phyloP scores from a whole-genome alignment of 441 rosid species.

The Populus hybrid region DNA sequence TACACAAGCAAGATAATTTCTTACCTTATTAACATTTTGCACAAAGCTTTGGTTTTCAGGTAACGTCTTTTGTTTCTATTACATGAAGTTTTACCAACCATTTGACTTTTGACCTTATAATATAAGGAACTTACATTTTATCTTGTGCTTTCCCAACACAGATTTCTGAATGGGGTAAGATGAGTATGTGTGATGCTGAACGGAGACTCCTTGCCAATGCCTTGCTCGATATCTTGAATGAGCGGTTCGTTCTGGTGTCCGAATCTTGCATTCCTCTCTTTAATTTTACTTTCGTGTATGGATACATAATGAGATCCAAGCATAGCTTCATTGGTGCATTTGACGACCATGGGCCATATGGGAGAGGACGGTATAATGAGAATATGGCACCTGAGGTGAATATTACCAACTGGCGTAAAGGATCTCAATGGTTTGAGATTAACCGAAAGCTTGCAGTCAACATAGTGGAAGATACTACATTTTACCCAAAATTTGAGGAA shows the following conservation, averaged over 20 bases:
- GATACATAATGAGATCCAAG: slow-evolving; percentile 6
- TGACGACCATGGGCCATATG: slow-evolving; percentile 10
- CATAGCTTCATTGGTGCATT: slow-evolving; percentile 14
- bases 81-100: background rate
- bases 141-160: background rate
- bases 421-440: too few relatives aligned
- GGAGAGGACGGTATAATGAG: slow-evolving; percentile 19
- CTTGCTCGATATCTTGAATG: slow-evolving; percentile 23
- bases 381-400: too few relatives aligned
- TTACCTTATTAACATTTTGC: background rate
- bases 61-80: background rate
- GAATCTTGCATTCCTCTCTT: slow-evolving; percentile 29
- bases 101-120: background rate
- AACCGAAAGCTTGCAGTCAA: background rate
- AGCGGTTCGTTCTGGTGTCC: slow-evolving; percentile 25
- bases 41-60: background rate
- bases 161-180: slow-evolving; percentile 21
- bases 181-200: slow-evolving; percentile 24
- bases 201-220: slow-evolving; percentile 30
- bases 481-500: background rate
- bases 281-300: slow-evolving; percentile 17
- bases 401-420: too few relatives aligned
- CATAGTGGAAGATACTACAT: background rate
- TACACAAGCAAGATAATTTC: background rate
- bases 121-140: background rate